Conservation (phyloP, 1,284 basidiomycete species). For the Rhizoctonia solani region DNA sequence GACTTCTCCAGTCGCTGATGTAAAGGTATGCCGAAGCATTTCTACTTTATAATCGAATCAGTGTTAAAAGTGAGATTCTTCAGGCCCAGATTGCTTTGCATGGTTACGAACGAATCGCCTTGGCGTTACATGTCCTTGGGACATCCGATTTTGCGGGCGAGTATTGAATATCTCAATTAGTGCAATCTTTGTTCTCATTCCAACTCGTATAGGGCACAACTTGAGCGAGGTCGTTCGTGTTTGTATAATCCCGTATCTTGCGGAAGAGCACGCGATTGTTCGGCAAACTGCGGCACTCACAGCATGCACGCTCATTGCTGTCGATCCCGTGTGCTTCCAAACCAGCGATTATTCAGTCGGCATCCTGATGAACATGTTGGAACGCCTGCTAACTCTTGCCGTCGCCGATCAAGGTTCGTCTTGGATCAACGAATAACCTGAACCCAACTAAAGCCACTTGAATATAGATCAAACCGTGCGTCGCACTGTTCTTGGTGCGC, state of each 20-base stretch:
- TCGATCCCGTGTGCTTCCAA: slow-evolving; percentile 24
- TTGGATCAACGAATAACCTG: neutral
- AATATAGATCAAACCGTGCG: slow-evolving; percentile 75
- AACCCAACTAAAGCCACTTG: neutral
- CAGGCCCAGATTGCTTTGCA: slow-evolving; percentile 7
- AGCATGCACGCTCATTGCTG: slow-evolving; percentile 22
- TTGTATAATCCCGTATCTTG: slow-evolving; percentile 22
- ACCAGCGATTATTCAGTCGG: slow-evolving; percentile 29
- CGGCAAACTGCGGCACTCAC: slow-evolving; percentile 10
- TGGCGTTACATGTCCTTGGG: slow-evolving; percentile 12
- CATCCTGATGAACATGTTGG: slow-evolving; percentile 28
- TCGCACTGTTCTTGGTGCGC: slow-evolving; percentile 80
- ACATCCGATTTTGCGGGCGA: slow-evolving; percentile 14
- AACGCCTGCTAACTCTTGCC: slow-evolving; percentile 22
- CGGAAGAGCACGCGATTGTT: slow-evolving; percentile 4
- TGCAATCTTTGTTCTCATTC: neutral
- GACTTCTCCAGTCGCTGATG: slow-evolving; percentile 8
- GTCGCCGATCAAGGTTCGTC: slow-evolving; percentile 27
- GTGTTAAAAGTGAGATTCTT: neutral
- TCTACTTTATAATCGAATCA: neutral
- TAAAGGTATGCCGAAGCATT: neutral
- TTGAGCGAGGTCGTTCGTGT: slow-evolving; percentile 25
- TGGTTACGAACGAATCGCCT: slow-evolving; percentile 10
- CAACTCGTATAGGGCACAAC: slow-evolving; percentile 1
- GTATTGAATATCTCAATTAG: neutral